Evolutionary conservation across 2,329 filamentous ascomycete species (phyloP).

Genomic region (Aureobasidium pullulans): DNA sequence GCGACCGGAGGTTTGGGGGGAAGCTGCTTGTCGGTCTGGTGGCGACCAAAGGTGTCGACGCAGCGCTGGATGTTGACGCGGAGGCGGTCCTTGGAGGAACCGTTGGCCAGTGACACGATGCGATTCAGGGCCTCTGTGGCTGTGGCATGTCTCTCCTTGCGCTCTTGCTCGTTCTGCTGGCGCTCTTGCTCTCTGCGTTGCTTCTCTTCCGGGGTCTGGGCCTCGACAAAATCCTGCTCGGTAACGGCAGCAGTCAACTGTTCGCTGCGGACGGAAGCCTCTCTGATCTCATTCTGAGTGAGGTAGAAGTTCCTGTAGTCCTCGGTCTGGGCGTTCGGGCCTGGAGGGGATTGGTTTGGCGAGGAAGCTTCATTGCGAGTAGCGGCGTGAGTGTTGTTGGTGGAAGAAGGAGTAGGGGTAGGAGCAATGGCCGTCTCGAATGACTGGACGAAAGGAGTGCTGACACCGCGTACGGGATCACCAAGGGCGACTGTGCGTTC

Average conservation of each 20-base stretch:
- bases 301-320: conserved; percentile 69
- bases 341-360: conserved; percentile 15
- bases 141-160: conserved; percentile 49
- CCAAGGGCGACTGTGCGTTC: conserved; percentile 61
- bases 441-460: conserved; percentile 77
- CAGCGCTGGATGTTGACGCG: conserved; percentile 79
- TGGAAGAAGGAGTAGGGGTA: conserved; percentile 20
- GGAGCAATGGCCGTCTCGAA: conserved; percentile 55
- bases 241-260: conserved; percentile 54
- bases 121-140: conserved; percentile 70
- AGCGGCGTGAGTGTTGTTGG: neutral
- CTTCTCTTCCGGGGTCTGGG: conserved; percentile 20
- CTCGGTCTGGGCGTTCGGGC: conserved; percentile 23
- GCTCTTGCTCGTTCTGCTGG: conserved; percentile 19
- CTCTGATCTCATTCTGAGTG: conserved; percentile 57
- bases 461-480: conserved; percentile 69
- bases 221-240: conserved; percentile 17
- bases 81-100: conserved; percentile 67
- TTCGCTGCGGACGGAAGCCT: conserved; percentile 60
- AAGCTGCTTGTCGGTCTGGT: conserved; percentile 71
- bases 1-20: conserved; percentile 49
- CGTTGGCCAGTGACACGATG: conserved; percentile 71
- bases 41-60: conserved; percentile 80
- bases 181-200: conserved; percentile 37
- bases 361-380: conserved; percentile 9